These are phyloP conservation scores for Hanseniaspora singularis DNA, from an alignment of 805 yeast genomes.

Conservation along the genomic window DNA sequence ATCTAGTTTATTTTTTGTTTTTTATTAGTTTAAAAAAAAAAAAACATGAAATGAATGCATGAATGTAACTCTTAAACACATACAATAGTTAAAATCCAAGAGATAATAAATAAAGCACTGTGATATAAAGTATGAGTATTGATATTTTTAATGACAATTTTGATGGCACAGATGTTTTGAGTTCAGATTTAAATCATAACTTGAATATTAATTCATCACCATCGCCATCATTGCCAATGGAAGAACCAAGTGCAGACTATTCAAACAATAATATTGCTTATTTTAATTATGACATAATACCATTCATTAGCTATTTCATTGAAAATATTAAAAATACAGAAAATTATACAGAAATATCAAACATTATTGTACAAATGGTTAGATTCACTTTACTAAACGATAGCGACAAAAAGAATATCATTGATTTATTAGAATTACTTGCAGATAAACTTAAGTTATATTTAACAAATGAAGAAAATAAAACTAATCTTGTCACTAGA, in stretches of 20 bases:
- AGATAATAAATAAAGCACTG: no score
- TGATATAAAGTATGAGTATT: neutral
- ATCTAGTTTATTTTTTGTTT: no score
- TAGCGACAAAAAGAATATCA: neutral
- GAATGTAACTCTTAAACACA: no score
- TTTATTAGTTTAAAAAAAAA: no score
- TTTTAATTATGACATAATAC: neutral
- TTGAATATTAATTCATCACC: no score
- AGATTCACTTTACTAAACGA: neutral
- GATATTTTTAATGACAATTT: conserved; percentile 5
- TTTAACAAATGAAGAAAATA: conserved; percentile 33
- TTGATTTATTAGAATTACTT: conserved; percentile 27
- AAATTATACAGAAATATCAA: neutral
- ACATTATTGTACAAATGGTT: neutral
- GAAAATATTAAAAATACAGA: neutral
- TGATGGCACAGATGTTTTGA: no score
- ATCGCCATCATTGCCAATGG: no score
- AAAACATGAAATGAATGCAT: no score
- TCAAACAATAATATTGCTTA: no score
- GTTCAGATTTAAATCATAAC: no score
- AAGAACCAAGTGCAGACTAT: no score
- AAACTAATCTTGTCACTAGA: conserved; percentile 26
- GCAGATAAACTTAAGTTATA: conserved; percentile 39
- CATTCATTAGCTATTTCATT: neutral
- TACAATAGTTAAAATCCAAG: no score